Percentiles rank a stretch among this genome's conserved stretches.
These are phyloP conservation scores for Phtheirospermum japonicum DNA, from an alignment of 257 asterid genomes.

Conservation along the genomic window DNA sequence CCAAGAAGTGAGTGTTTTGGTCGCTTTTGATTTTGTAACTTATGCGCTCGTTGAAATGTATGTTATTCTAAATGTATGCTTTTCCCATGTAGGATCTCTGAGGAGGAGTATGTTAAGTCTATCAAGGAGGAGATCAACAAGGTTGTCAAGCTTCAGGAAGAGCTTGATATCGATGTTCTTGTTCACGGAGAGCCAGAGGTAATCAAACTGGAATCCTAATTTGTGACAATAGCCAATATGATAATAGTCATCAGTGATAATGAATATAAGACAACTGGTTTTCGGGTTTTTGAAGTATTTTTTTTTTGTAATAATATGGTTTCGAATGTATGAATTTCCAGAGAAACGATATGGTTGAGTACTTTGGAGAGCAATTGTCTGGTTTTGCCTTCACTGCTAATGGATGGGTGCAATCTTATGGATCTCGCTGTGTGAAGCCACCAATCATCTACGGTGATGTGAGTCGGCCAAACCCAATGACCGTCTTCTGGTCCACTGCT, in stretches of 20 bases:
- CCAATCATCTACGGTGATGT: slow-evolving; percentile 99
- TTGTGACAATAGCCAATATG: not conserved
- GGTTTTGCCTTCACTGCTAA: slow-evolving; percentile 96
- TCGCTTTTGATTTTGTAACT: not conserved
- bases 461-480: slow-evolving; percentile 97
- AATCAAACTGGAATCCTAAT: slow-evolving; percentile 21
- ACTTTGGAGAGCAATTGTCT: slow-evolving; percentile 96
- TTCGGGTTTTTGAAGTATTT: not conserved
- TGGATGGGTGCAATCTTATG: slow-evolving; percentile 98
- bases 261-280: too few relatives aligned
- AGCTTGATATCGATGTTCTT: slow-evolving; percentile 94
- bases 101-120: slow-evolving; percentile 77
- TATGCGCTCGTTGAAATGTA: not conserved
- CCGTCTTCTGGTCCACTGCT: slow-evolving; percentile 94
- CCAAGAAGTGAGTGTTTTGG: slow-evolving; percentile 63
- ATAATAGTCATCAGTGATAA: not conserved
- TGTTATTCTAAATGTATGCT: slow-evolving; percentile 22
- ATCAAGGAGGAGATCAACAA: slow-evolving; percentile 88
- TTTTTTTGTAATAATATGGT: not conserved
- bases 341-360: slow-evolving; percentile 99
- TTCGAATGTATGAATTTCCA: slow-evolving; percentile 34
- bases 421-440: slow-evolving; percentile 99
- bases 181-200: slow-evolving; percentile 99
- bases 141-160: slow-evolving; percentile 97
- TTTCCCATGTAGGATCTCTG: slow-evolving; percentile 63